Evolutionary conservation across 345 rosid species (phyloP).

Genomic region (Salix exigua): DNA sequence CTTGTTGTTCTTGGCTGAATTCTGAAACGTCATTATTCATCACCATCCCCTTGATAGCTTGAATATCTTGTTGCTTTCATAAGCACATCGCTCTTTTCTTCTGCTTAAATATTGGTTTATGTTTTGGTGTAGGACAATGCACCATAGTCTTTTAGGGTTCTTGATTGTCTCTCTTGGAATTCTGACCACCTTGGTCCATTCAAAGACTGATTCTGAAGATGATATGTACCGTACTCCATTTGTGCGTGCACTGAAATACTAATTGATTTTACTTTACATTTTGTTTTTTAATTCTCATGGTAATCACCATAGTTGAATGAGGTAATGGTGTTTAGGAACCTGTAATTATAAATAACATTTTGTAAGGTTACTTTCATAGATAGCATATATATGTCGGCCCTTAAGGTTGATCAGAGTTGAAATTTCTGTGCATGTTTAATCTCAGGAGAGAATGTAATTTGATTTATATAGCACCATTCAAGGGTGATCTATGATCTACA

Average conservation of each 20-base stretch:
- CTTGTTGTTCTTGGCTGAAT: not conserved
- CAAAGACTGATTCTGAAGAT: slow-evolving; percentile 54
- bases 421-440: too few species aligned
- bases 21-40: not conserved
- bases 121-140: slow-evolving; percentile 11
- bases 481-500: too few species aligned
- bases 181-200: slow-evolving; percentile 32
- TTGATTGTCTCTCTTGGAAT: slow-evolving; percentile 34
- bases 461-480: too few species aligned
- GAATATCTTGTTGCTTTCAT: not conserved
- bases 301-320: too few species aligned
- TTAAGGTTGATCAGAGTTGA: too few species aligned
- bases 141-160: slow-evolving; percentile 9
- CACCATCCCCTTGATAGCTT: not conserved
- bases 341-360: too few species aligned
- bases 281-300: not conserved
- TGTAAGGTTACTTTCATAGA: too few species aligned
- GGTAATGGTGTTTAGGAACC: too few species aligned
- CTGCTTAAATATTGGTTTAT: not conserved
- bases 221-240: slow-evolving; percentile 27
- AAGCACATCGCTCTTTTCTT: not conserved
- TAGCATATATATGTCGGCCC: too few species aligned
- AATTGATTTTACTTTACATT: not conserved
- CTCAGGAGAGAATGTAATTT: too few species aligned
- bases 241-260: not conserved